Evolutionary conservation across 1,139 yeast genomes (phyloP).

Genomic region (Yamadazyma membranifaciens): DNA sequence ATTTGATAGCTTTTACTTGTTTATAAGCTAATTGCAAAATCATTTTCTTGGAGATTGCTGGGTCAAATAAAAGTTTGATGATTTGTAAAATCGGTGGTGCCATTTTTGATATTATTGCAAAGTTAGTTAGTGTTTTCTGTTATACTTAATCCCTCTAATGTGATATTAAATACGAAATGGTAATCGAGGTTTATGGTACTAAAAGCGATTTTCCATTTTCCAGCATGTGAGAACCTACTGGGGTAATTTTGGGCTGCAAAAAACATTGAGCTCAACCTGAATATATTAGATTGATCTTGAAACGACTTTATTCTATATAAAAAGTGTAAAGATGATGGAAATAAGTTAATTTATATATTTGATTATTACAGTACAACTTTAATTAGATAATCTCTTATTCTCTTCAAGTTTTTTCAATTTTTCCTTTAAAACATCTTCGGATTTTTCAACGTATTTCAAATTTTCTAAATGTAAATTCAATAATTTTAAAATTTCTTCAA

Average conservation of each 20-base stretch:
- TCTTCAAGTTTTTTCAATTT: conserved; percentile 47
- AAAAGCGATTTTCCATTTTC: neutral
- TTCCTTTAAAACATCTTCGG: conserved; percentile 65
- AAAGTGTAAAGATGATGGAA: too few species aligned
- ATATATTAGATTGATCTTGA: too few species aligned
- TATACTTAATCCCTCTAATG: too few species aligned
- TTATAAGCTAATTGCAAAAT: conserved; percentile 39
- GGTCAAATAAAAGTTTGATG: conserved; percentile 36
- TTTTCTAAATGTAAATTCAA: conserved; percentile 89
- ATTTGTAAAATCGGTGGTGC: conserved; percentile 26
- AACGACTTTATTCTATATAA: too few species aligned
- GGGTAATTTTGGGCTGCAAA: conserved; percentile 1
- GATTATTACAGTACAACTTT: too few species aligned
- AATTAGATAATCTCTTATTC: conserved; percentile 1
- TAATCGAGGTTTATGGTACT: too few species aligned
- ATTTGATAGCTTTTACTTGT: conserved; percentile 36
- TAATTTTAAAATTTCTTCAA: conserved; percentile 70
- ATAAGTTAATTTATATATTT: too few species aligned
- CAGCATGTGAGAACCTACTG: conserved; percentile 3
- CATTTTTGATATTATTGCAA: conserved; percentile 11
- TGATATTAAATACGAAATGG: too few species aligned
- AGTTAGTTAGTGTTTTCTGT: neutral
- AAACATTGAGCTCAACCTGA: too few species aligned
- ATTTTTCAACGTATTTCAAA: conserved; percentile 78
- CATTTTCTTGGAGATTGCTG: conserved; percentile 40